Base-by-base conservation (phyloP, 2,329 filamentous ascomycete species). In the Talaromyces sp. region DNA sequence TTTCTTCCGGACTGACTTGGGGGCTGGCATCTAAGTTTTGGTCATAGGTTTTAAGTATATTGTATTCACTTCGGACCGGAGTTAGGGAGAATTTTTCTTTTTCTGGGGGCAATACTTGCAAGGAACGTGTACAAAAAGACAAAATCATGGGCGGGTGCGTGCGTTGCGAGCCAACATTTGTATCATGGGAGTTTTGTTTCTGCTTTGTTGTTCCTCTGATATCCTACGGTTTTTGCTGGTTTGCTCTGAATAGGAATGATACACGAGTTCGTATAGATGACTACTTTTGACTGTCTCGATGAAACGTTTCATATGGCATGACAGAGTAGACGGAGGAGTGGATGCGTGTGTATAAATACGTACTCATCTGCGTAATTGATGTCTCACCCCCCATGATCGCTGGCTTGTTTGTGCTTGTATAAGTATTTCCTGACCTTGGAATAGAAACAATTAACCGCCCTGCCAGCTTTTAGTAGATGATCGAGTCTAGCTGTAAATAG, bases 71-170 rank as follows among this genome's bases (percentile, higher is more conserved):
- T 58, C 2, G 35, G 35, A 33, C 31, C 43, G 66, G 64, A 64
- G 66, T 67, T 66, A 35, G n/a, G 62, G 56, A n/a, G 14, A 16
- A 43, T 58, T 45, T 33, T 43, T 24, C 27, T 41, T 57, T 13
- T 22, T 27, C 24, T 49, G 47, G 47, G 22, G 47, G 22, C 27
- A 31, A 31, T 31, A 31, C 27, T 7, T 31, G 27, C 27, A 50
- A 11, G 66, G 62, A 52, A n/a, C 39, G 56, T 68, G 66, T 68
- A 68, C 59, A 66, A 68, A 66, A 66, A 66, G 45, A 63, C 60
- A 66, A 59, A 61, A 43, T 60, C 47, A 66, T 66, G 57, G 66
- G 60, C 65, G 64, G 60, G 47, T 58, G 37, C 37, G 47, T 33
- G 37, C 37, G 47, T 33, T 27, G 54, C 33, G 35, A 52, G 49